A percentile compares a stretch with the other conserved stretches of the same genome.
phyloP scores from a whole-genome alignment of 148 eudicot species.

The Amaranthus cruentus region DNA sequence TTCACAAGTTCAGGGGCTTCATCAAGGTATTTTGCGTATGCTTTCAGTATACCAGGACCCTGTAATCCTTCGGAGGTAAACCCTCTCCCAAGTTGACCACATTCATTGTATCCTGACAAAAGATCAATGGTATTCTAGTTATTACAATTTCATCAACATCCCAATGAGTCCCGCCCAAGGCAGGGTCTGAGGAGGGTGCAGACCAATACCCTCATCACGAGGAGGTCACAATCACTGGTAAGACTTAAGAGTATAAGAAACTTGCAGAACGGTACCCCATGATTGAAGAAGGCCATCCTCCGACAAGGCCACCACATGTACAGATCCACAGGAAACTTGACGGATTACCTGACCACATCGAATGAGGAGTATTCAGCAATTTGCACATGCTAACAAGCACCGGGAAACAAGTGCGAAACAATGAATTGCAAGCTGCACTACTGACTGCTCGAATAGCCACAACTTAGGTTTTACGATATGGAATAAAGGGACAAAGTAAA shows the following conservation, averaged over 20 bases:
- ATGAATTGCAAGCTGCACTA: not conserved
- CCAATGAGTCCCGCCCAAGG: no score
- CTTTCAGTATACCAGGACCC: slow-evolving; percentile 74
- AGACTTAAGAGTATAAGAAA: not conserved
- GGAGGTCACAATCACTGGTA: not conserved
- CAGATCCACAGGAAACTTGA: slow-evolving; percentile 96
- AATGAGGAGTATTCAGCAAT: not conserved
- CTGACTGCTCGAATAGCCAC: not conserved
- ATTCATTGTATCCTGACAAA: slow-evolving; percentile 91
- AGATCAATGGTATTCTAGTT: slow-evolving; percentile 23
- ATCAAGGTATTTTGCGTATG: slow-evolving; percentile 80
- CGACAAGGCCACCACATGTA: slow-evolving; percentile 70
- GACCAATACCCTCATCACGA: no score
- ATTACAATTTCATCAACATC: not conserved
- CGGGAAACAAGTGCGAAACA: not conserved
- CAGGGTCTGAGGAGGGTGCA: no score
- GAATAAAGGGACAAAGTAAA: not conserved
- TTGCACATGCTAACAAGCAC: not conserved
- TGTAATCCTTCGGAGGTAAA: slow-evolving; percentile 92
- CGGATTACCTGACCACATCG: slow-evolving; percentile 45
- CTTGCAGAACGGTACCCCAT: slow-evolving; percentile 59
- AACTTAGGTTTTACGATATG: not conserved
- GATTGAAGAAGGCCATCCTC: slow-evolving; percentile 94
- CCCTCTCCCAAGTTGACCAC: slow-evolving; percentile 98
- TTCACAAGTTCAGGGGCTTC: slow-evolving; percentile 93